phyloP scores from a whole-genome alignment of 495 filamentous ascomycete species.

The Aspergillus diversus region DNA sequence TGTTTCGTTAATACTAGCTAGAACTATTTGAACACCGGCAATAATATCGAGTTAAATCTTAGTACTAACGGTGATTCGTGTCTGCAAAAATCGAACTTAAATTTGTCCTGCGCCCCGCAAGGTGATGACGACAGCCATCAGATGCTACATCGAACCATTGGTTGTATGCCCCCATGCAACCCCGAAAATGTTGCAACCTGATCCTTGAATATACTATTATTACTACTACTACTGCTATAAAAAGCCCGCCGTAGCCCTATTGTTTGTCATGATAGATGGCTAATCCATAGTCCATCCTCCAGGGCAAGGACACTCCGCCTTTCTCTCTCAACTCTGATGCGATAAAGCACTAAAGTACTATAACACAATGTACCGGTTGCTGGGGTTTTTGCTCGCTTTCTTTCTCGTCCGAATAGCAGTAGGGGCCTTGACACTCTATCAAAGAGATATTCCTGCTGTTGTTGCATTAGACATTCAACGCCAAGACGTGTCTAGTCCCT shows the following conservation, averaged over 20 bases:
- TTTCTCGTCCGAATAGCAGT: slow-evolving; percentile 27
- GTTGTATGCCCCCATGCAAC: too few species aligned
- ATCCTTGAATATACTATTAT: background rate
- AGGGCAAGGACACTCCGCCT: too few species aligned
- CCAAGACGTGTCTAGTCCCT: slow-evolving; percentile 38
- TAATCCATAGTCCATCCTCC: background rate
- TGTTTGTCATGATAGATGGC: background rate
- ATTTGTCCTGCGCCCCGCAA: background rate
- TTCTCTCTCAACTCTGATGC: too few species aligned
- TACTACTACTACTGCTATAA: slow-evolving; percentile 4
- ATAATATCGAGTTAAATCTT: too few species aligned
- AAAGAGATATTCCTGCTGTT: slow-evolving; percentile 41
- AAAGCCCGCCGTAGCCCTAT: slow-evolving; percentile 16
- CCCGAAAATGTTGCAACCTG: background rate
- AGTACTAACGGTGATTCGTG: too few species aligned
- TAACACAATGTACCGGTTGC: slow-evolving; percentile 1
- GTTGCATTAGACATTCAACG: slow-evolving; percentile 45
- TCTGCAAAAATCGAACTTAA: background rate
- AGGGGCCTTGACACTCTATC: slow-evolving; percentile 30
- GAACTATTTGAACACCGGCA: too few species aligned
- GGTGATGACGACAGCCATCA: slow-evolving; percentile 21
- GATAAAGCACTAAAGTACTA: too few species aligned
- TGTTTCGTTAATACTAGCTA: too few species aligned
- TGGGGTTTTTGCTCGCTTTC: slow-evolving; percentile 10
- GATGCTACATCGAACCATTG: slow-evolving; percentile 1